Evolutionary conservation across 2,329 filamentous ascomycete species (phyloP).

Genomic region (Didymella sp.): DNA sequence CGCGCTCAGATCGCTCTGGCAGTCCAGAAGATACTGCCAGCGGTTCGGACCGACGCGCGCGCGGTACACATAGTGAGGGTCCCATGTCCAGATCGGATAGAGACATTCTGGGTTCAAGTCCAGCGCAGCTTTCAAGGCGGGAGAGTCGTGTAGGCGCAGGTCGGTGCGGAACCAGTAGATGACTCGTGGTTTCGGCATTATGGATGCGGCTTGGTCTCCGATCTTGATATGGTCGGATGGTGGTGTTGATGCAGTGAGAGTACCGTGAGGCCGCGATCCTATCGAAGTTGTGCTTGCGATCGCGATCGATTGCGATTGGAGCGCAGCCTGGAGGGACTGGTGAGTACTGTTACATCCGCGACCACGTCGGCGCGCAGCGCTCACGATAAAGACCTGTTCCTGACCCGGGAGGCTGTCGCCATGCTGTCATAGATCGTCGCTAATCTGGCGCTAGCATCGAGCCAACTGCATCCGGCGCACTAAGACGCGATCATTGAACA

Average conservation of each 20-base stretch:
- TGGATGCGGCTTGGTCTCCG: neutral
- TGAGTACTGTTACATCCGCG: neutral
- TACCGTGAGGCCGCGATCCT: neutral
- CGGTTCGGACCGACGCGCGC: conserved; percentile 74
- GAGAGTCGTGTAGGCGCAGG: conserved; percentile 77
- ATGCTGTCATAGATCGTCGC: conserved; percentile 45
- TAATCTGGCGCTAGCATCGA: conserved; percentile 25
- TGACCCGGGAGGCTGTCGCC: conserved; percentile 28
- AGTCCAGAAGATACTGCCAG: conserved; percentile 77
- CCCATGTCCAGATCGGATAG: conserved; percentile 82
- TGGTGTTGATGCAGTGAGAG: neutral
- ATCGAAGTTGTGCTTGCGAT: neutral
- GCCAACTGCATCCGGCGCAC: neutral
- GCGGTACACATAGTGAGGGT: conserved; percentile 79
- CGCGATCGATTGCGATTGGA: neutral
- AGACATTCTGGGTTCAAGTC: conserved; percentile 71
- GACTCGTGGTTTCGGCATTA: conserved; percentile 59
- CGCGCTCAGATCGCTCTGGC: conserved; percentile 72
- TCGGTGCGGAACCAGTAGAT: conserved; percentile 84
- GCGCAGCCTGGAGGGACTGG: neutral
- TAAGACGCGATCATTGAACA: conserved; percentile 1
- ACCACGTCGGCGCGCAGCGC: neutral
- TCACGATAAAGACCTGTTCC: conserved; percentile 19
- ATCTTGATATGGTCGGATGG: neutral
- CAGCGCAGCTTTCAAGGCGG: conserved; percentile 73